Base-by-base conservation (phyloP, 1,284 basidiomycete genomes). In the Marasmius fiardii region DNA sequence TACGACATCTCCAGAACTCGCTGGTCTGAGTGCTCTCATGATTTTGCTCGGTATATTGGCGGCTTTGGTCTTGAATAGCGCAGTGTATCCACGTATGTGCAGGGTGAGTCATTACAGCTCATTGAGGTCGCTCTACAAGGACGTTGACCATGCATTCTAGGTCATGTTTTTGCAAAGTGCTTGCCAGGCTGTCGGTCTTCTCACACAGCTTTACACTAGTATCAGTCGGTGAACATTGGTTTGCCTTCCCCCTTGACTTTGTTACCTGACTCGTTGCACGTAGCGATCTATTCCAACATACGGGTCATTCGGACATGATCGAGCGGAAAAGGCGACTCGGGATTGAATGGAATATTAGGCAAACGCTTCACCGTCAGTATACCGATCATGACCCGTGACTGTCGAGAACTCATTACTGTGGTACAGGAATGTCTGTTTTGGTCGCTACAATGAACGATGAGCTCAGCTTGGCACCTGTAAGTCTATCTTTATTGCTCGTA, bases 31-130 rank as follows among this genome's bases (percentile, higher is more conserved):
- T 45, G 73, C 70, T 20, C 58, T 67, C 1, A 74, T 75, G 69
- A 81, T 81, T 37, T 68, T 69, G 33, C 67, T 70, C 24, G 79
- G 80, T 14, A 79, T 81, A 52, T 59, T 80, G 24, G 72, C 72
- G 5, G 80, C 79, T 3, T 59, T 81, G 11, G 44, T 74, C 20
- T 68, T 78, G 66, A 81, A 80, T 60, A 74, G 72, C 35, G 50
- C 79, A 4, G 53, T 81, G 7, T 81, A 77, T 58, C 80, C 79
- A 49, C 69, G 76, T 39, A 77, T 81, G 61, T 75, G 75, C 60
- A 67, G 78, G 53, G 78, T 80, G 60, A 26, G 70, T 59, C 7
- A 47, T 45, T 20, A n/a, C 43, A 23, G 14, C 8, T 26, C 6
- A 3, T 1, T 16, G 53, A 24, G 31, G n/a, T 16, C 26, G 4